phyloP scores from a whole-genome alignment of 805 yeast species.

The Suhomyces tanzawaensis region DNA sequence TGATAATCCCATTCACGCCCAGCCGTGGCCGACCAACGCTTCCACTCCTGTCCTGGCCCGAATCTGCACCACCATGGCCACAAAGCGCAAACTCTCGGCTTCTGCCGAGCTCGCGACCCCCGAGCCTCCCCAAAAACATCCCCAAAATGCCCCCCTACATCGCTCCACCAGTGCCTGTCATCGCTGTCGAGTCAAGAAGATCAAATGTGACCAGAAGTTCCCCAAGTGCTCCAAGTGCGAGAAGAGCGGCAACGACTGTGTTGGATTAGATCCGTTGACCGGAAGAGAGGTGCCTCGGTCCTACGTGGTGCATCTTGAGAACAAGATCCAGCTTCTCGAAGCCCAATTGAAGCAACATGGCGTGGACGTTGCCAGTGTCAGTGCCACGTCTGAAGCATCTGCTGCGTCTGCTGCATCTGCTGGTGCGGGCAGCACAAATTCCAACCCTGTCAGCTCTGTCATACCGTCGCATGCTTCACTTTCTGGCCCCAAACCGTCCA shows the following conservation, averaged over 20 bases:
- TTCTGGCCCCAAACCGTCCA: slow-evolving; percentile 22
- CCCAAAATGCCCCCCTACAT: slow-evolving; percentile 42
- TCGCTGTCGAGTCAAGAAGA: slow-evolving; percentile 69
- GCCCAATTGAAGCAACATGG: slow-evolving; percentile 41
- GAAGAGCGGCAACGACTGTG: slow-evolving; percentile 69
- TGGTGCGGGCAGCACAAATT: background rate
- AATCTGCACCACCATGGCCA: background rate
- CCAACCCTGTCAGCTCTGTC: background rate
- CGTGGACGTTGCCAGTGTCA: background rate
- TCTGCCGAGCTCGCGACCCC: background rate
- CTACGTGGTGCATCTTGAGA: slow-evolving; percentile 70
- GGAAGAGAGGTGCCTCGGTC: slow-evolving; percentile 85
- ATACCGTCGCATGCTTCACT: background rate
- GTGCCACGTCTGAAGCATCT: background rate
- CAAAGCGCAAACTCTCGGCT: slow-evolving; percentile 1
- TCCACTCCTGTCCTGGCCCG: no score
- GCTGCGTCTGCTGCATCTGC: background rate
- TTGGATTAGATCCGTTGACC: slow-evolving; percentile 83
- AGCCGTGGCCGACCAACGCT: no score
- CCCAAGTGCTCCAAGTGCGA: slow-evolving; percentile 65
- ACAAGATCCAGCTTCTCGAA: slow-evolving; percentile 58
- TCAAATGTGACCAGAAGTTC: slow-evolving; percentile 64
- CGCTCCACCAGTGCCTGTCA: slow-evolving; percentile 82
- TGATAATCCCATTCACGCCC: no score
- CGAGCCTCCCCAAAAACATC: background rate